Conservation (phyloP, 345 rosid genomes). For the Eucalyptus cloeziana region DNA sequence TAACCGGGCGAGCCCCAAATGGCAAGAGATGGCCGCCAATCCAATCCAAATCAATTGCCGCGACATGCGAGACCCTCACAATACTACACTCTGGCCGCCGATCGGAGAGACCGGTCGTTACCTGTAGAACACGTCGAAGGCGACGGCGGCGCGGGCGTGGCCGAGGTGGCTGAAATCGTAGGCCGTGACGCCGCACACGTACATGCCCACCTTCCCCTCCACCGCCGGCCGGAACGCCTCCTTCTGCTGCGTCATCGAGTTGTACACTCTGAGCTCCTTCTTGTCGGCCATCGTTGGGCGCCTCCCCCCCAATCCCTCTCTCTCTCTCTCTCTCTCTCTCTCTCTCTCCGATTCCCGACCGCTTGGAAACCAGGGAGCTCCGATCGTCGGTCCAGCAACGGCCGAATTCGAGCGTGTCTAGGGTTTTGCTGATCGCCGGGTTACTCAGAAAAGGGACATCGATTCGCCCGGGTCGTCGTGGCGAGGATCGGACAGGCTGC, state of each 20-base stretch:
- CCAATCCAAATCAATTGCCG: neutral
- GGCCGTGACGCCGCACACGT: constrained; percentile 87
- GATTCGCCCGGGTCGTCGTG: neutral
- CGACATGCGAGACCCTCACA: neutral
- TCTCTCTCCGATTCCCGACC: neutral
- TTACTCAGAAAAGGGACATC: neutral
- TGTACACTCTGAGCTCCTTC: constrained; percentile 39
- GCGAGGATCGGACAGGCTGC: neutral
- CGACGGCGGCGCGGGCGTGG: constrained; percentile 83
- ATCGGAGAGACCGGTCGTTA: neutral
- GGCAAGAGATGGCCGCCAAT: neutral
- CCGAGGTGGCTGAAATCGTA: constrained; percentile 87
- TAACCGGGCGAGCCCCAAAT: neutral
- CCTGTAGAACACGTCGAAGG: constrained; percentile 81
- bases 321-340: too few species aligned
- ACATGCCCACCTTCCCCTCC: constrained; percentile 61
- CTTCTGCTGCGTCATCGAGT: constrained; percentile 54
- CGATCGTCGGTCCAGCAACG: neutral
- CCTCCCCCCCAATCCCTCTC: neutral
- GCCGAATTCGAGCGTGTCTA: neutral
- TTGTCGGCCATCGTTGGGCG: neutral
- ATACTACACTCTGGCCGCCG: neutral
- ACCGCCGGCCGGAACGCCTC: constrained; percentile 38
- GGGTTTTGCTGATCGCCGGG: neutral
- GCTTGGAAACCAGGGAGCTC: neutral